A percentile compares a stretch with the other conserved stretches of the same genome.
Evolutionary conservation across 805 yeast genomes (phyloP).

Genomic region (Spathaspora arborariae): DNA sequence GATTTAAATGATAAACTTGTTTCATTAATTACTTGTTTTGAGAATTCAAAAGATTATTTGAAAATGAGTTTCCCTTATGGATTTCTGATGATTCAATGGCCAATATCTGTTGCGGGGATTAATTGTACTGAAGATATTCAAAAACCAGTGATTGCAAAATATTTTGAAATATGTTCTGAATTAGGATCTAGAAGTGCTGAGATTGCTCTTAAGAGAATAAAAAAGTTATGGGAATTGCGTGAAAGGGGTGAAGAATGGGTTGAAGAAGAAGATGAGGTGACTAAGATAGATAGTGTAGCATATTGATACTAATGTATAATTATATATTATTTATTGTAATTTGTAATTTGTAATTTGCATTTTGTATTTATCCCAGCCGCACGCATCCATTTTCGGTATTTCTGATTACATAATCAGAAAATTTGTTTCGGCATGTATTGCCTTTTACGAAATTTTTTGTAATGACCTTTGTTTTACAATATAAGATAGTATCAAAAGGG

Average conservation of each 20-base stretch:
- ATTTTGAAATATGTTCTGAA: slow-evolving; percentile 36
- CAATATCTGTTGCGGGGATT: slow-evolving; percentile 48
- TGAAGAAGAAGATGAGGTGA: slow-evolving; percentile 8
- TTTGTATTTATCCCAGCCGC: not conserved
- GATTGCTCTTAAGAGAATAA: slow-evolving; percentile 26
- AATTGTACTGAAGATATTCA: slow-evolving; percentile 36
- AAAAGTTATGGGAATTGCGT: slow-evolving; percentile 22
- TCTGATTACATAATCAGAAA: slow-evolving; percentile 1
- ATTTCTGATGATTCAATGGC: slow-evolving; percentile 50
- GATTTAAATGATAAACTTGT: slow-evolving; percentile 9
- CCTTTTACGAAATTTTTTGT: slow-evolving; percentile 1
- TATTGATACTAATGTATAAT: slow-evolving; percentile 4
- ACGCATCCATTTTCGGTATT: not conserved
- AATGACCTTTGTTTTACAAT: not conserved
- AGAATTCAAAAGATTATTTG: slow-evolving; percentile 4
- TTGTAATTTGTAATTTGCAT: not conserved
- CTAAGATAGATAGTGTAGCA: slow-evolving; percentile 10
- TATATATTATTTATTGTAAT: not conserved
- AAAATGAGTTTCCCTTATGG: slow-evolving; percentile 8
- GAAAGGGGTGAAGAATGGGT: slow-evolving; percentile 10
- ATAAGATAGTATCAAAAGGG: not conserved
- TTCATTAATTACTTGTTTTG: slow-evolving; percentile 7
- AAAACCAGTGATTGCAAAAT: slow-evolving; percentile 29
- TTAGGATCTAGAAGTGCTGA: slow-evolving; percentile 51
- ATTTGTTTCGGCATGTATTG: not conserved